These are phyloP conservation scores for Saccharomyces pastorianus DNA, from an alignment of 1,139 yeast genomes.

Conservation along the genomic window DNA sequence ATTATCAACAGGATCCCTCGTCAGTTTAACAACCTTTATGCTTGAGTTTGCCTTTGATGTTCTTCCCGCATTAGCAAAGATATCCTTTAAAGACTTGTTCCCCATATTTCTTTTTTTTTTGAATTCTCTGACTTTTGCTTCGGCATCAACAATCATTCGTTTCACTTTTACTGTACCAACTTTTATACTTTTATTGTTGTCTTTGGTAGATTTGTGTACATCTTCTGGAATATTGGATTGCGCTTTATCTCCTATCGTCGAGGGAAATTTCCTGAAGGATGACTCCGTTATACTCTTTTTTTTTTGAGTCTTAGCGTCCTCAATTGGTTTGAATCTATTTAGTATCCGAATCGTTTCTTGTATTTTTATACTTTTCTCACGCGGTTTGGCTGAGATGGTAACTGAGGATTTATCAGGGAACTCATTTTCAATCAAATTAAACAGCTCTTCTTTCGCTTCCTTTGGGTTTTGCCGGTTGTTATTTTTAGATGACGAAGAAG, in stretches of 20 bases:
- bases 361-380: neutral
- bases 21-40: neutral
- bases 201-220: neutral
- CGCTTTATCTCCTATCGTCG: neutral
- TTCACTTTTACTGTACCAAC: neutral
- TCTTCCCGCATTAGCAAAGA: neutral
- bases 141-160: neutral
- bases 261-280: neutral
- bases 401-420: neutral
- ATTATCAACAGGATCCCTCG: neutral
- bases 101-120: neutral
- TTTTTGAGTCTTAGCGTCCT: neutral
- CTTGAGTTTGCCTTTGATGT: neutral
- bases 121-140: neutral
- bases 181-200: neutral
- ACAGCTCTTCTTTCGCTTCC: neutral
- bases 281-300: neutral
- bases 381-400: neutral
- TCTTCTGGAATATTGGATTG: neutral
- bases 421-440: neutral
- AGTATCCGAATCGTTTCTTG: neutral
- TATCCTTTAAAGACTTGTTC: neutral
- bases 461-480: neutral
- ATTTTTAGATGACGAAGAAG: neutral
- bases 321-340: neutral